Evolutionary conservation across 1,284 basidiomycete species (phyloP), one percentile per base, ranked within the genome.

Genomic region (Cutaneotrichosporon sp.): DNA sequence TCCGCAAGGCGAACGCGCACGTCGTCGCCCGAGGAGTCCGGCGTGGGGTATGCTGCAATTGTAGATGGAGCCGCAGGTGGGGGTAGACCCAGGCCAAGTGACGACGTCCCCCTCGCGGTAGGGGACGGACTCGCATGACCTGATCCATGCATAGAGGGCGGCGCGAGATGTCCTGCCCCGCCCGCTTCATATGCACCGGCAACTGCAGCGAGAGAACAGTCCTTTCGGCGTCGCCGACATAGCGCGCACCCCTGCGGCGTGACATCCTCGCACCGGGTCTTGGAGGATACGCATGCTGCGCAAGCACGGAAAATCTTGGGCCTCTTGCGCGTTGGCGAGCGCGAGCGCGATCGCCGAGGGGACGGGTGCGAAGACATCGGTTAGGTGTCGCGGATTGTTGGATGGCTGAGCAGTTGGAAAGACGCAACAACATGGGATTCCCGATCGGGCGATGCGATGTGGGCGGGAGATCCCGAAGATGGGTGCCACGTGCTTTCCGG

Each of bases 221-320:
- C 16, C 37, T 56, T 60, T 24, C 57, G 38, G 17, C 60, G 61
- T 12, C 57, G 57, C n/a, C 66, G 61, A 48, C 66, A 68, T 9
- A 64, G 51, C 34, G 51, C 45, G 48, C 66, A 68, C 4, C 66
- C 66, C 5, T 50, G 48, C 1, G 57, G 19, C 9, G 50, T 56
- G 8, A 68, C 57, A 44, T 64, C 64, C 48, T 66, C 62, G 54
- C 66, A 68, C n/a, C 63, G 60, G 12, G 64, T 66, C 50, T 68
- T 68, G 33, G 61, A 57, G 16, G 52, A 27, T 10, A 66, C 66
- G 54, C 66, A 68, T 19, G 57, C 46, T 17, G 51, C 54, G 41
- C 66, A 68, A 5, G 66, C 66, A 20, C 64, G 59, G 37, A 61
- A 66, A 9, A 67, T 52, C 50, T 65, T 64, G n/a, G 54, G 47